Evolutionary conservation across 305 asterid species (phyloP).

Genomic region (Fraxinus dipetala): DNA sequence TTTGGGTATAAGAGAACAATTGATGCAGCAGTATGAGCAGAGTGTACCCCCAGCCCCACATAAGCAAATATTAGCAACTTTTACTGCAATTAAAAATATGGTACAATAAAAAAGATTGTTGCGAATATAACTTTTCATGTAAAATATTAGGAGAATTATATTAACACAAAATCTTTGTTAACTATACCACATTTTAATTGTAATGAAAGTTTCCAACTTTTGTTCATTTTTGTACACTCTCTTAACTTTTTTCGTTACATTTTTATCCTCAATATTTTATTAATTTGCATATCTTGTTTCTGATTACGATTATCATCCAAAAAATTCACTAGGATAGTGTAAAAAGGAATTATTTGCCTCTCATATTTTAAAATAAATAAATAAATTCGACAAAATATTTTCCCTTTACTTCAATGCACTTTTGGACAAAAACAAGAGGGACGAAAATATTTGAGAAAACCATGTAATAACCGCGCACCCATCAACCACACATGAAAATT

Average conservation of each 20-base stretch:
- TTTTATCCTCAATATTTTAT: neutral
- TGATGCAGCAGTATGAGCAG: constrained; percentile 3
- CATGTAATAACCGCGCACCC: neutral
- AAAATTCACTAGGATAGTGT: too few relatives aligned
- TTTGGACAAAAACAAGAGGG: neutral
- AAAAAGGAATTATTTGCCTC: too few relatives aligned
- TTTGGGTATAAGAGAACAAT: neutral
- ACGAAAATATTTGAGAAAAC: neutral
- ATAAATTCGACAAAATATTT: too few relatives aligned
- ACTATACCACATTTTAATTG: too few relatives aligned
- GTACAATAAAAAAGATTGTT: too few relatives aligned
- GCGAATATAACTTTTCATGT: neutral
- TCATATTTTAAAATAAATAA: too few relatives aligned
- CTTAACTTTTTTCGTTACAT: neutral
- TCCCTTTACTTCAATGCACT: neutral
- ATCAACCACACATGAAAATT: neutral
- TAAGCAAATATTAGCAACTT: too few relatives aligned
- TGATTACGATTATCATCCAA: too few relatives aligned
- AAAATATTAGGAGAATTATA: neutral
- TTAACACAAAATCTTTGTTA: neutral
- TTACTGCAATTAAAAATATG: too few relatives aligned
- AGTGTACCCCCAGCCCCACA: neutral
- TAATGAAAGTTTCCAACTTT: too few relatives aligned
- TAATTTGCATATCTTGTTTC: neutral
- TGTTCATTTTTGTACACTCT: too few relatives aligned